Percentiles rank a stretch among this genome's conserved stretches.
These are phyloP conservation scores for Trypanosoma mega DNA, from an alignment of 208 protist genomes.

Conservation along the genomic window DNA sequence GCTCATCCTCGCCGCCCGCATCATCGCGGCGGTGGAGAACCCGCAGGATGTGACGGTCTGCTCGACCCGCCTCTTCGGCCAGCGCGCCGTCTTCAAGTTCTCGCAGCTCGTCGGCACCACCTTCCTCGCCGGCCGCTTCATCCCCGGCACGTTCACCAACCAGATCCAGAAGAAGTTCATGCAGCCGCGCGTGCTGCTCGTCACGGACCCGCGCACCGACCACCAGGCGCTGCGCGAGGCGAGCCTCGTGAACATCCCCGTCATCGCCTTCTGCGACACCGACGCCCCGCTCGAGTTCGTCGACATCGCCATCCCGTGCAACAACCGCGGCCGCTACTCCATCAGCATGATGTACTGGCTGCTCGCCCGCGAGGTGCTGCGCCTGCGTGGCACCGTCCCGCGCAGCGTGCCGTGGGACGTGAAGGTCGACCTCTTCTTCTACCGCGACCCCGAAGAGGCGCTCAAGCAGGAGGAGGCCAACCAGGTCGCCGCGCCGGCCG, in stretches of 20 bases:
- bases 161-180: slow-evolving; percentile 98
- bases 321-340: slow-evolving; percentile 95
- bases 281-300: slow-evolving; percentile 96
- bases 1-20: slow-evolving; percentile 97
- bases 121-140: slow-evolving; percentile 95
- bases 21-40: slow-evolving; percentile 99
- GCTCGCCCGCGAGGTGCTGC: slow-evolving; percentile 97
- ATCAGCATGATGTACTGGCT: slow-evolving; percentile 99
- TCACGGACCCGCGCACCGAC: slow-evolving; percentile 97
- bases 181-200: slow-evolving; percentile 98
- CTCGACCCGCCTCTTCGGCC: slow-evolving; percentile 93
- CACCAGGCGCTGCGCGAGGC: slow-evolving; percentile 97
- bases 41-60: slow-evolving; percentile 97
- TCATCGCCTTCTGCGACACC: slow-evolving; percentile 99
- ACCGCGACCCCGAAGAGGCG: slow-evolving; percentile 95
- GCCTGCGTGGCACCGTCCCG: slow-evolving; percentile 93
- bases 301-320: slow-evolving; percentile 98
- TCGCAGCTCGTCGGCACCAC: slow-evolving; percentile 93
- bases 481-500: slow-evolving; percentile 27
- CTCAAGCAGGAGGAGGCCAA: slow-evolving; percentile 80
- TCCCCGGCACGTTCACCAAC: slow-evolving; percentile 99
- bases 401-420: slow-evolving; percentile 96
- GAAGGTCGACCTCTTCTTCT: slow-evolving; percentile 99
- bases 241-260: slow-evolving; percentile 98
- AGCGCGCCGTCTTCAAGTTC: slow-evolving; percentile 98